Conservation (phyloP, 73 alveolate species). For the Halteria grandinella region DNA sequence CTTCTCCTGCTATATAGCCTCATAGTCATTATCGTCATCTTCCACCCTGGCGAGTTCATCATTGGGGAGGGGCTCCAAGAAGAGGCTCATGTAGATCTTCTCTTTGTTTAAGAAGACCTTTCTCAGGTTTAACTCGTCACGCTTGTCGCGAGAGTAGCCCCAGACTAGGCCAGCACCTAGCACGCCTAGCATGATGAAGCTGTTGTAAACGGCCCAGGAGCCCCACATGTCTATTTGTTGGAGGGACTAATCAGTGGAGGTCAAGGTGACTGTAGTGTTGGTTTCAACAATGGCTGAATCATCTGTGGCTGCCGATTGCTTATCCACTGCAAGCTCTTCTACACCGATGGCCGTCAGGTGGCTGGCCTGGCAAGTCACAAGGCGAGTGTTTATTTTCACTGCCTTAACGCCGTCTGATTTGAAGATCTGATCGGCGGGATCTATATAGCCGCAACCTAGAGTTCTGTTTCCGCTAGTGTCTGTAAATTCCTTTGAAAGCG, state of each 20-base stretch:
- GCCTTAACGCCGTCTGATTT: conserved; percentile 26
- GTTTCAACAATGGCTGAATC: neutral
- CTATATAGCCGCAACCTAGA: conserved; percentile 46
- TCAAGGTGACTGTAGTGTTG: conserved; percentile 5
- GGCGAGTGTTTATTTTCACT: neutral
- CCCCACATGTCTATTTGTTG: neutral
- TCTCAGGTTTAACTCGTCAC: conserved; percentile 11
- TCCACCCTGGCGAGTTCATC: too few species aligned
- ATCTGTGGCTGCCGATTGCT: too few species aligned
- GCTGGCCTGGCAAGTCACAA: conserved; percentile 10
- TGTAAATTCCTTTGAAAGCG: neutral
- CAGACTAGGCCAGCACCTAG: conserved; percentile 5
- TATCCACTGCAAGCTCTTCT: conserved; percentile 26
- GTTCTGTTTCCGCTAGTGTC: conserved; percentile 24
- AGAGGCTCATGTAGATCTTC: conserved; percentile 14
- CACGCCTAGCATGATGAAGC: conserved; percentile 8
- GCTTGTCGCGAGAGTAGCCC: conserved; percentile 19
- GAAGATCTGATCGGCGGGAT: conserved; percentile 17
- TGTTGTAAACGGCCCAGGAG: conserved; percentile 35
- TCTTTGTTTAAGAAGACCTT: conserved; percentile 1
- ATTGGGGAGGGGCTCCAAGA: conserved; percentile 25
- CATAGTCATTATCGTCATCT: too few species aligned
- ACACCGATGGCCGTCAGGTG: conserved; percentile 48
- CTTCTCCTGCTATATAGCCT: conserved; percentile 8
- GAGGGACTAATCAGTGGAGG: neutral